Base-by-base conservation (phyloP, 257 asterid species). In the Thymus mandschuricus region DNA sequence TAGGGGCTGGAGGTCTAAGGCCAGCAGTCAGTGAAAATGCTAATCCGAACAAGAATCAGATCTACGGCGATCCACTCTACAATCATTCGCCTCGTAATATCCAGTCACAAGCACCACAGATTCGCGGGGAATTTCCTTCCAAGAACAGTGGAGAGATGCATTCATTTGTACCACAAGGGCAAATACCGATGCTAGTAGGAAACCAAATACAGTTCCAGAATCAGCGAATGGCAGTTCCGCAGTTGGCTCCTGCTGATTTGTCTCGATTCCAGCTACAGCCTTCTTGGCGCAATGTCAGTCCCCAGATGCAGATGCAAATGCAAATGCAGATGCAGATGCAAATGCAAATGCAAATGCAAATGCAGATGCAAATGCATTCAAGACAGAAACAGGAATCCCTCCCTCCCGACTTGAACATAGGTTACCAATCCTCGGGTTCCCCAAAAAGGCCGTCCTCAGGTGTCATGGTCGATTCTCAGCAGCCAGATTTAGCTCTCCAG, bases 401-500 rank as follows among this genome's bases (percentile, higher is more conserved):
- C 38, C 98, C 98, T 31, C 99, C 99, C 1, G 99, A 95, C 75
- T 73, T 95, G 61, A 95, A 95, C 75, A 86, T 92, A 31, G 90
- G 94, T 66, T 90, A 86, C 84, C 97, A 88, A 58, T 83, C 98
- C 9, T 83, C 97, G 0, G 95, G 96, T 12, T 94, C 99, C 10
- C 97, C 98, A 1, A 87, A 90, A 11, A 79, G 93, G 69, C 95
- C 96, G 51, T 84, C 97, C 52, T 82, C 96, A 0, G 83, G 88
- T 21, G 89, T 84, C 52, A 63, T 84, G 73, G 87, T 93, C 51
- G 98, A 95, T 83, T 87, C 99, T 50, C 97, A 90, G 86, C 99
- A 92, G 77, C 99, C 99, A 27, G 99, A 95, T 84, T 81, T 95
- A 70, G 99, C 99, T 75, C 83, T 90, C 77, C 99, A 95, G 71